These are phyloP conservation scores for Stylonectria norvegica DNA, from an alignment of 2,329 filamentous ascomycete genomes.

Conservation along the genomic window DNA sequence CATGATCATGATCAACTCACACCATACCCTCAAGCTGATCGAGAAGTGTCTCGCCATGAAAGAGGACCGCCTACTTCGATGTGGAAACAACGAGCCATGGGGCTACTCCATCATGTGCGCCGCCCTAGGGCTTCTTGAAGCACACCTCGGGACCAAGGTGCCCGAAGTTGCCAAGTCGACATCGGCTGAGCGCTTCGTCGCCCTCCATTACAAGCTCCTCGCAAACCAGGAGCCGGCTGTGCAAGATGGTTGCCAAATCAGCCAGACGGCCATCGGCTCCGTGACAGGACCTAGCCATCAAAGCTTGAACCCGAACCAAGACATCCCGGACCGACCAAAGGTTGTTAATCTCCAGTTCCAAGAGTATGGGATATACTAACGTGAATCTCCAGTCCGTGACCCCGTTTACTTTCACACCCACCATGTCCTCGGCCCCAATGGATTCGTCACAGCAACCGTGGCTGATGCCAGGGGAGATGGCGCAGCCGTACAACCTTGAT, in stretches of 20 bases:
- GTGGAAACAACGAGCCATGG: conserved; percentile 63
- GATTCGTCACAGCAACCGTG: conserved; percentile 34
- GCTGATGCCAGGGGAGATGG: conserved; percentile 31
- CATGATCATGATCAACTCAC: conserved; percentile 60
- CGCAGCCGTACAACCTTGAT: conserved; percentile 46
- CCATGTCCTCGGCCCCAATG: conserved; percentile 34
- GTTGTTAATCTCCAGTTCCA: conserved; percentile 33
- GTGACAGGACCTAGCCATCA: no score
- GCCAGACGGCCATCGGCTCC: no score
- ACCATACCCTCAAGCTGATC: conserved; percentile 58
- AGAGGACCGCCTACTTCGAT: conserved; percentile 58
- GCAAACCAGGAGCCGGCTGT: conserved; percentile 50
- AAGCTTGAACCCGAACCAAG: conserved; percentile 28
- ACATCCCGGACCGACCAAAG: conserved; percentile 37
- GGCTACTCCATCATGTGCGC: conserved; percentile 62
- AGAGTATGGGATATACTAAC: conserved; percentile 29
- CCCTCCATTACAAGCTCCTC: conserved; percentile 55
- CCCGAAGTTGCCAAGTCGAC: conserved; percentile 55
- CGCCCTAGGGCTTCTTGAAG: conserved; percentile 56
- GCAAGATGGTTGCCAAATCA: no score
- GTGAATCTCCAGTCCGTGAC: conserved; percentile 37
- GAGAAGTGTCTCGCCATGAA: conserved; percentile 60
- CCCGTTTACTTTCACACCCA: conserved; percentile 38
- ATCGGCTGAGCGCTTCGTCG: conserved; percentile 57
- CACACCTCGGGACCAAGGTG: conserved; percentile 56